These are phyloP conservation scores for Perkinsus olseni DNA, from an alignment of 169 alveolate species.

Conservation along the genomic window DNA sequence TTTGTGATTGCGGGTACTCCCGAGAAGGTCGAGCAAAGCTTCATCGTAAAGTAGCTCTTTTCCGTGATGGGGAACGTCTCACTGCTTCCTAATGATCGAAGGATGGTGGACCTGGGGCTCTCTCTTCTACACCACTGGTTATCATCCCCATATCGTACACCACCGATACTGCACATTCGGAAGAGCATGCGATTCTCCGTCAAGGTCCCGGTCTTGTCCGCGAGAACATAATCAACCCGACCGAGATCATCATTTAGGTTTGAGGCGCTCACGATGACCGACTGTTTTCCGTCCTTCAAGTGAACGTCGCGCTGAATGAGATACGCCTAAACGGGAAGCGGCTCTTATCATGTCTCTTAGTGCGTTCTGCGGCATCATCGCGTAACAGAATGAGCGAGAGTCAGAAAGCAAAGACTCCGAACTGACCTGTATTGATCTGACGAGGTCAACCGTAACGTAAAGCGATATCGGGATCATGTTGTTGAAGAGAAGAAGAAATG, in stretches of 20 bases:
- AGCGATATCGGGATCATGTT: not conserved
- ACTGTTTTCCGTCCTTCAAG: not conserved
- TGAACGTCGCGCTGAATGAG: not conserved
- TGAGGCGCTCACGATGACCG: not conserved
- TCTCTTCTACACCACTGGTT: not conserved
- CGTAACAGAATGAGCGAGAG: no score
- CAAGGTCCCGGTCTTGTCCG: constrained; percentile 40
- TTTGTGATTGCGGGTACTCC: not conserved
- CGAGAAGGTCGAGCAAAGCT: not conserved
- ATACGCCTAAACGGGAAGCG: not conserved
- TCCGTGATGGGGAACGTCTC: not conserved
- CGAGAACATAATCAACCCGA: constrained; percentile 10
- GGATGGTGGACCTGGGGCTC: no score
- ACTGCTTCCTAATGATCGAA: not conserved
- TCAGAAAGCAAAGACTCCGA: not conserved
- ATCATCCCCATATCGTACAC: not conserved
- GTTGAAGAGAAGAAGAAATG: constrained; percentile 3
- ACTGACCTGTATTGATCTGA: not conserved
- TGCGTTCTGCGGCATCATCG: no score
- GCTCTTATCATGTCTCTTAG: no score
- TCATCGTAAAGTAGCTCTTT: not conserved
- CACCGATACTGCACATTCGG: not conserved
- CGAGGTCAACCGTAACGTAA: not conserved
- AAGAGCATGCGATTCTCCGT: constrained; percentile 29
- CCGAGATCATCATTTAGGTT: constrained; percentile 7